A percentile compares a stretch with the other conserved stretches of the same genome.
Evolutionary conservation across 2,329 filamentous ascomycete species (phyloP).

Genomic region (Thyridium curvatum): DNA sequence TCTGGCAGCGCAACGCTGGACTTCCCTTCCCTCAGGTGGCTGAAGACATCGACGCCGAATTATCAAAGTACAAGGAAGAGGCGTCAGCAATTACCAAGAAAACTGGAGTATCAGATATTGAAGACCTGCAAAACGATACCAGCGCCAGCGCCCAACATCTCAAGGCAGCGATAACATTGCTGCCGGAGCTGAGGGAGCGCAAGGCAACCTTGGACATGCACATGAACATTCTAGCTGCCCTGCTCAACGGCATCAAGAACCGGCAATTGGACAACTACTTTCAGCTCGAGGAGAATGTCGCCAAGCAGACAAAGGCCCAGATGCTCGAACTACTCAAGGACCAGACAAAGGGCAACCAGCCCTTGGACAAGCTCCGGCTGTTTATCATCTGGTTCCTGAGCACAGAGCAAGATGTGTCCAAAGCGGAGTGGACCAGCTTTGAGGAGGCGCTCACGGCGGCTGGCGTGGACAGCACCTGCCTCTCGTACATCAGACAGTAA

Average conservation of each 20-base stretch:
- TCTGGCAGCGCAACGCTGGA: conserved; percentile 90
- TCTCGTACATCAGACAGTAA: conserved; percentile 83
- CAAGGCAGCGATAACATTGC: conserved; percentile 87
- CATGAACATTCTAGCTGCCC: conserved; percentile 90
- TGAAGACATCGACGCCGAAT: conserved; percentile 84
- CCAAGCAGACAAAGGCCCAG: conserved; percentile 84
- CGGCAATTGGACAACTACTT: conserved; percentile 94
- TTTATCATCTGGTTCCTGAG: conserved; percentile 98
- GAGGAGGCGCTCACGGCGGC: conserved; percentile 74
- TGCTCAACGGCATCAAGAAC: conserved; percentile 77
- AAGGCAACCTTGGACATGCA: conserved; percentile 96
- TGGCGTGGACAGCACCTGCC: conserved; percentile 68
- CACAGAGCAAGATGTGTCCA: conserved; percentile 80
- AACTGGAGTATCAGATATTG: conserved; percentile 85
- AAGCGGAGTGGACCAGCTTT: conserved; percentile 78
- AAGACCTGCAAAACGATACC: conserved; percentile 86
- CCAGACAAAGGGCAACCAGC: conserved; percentile 71
- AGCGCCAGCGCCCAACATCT: conserved; percentile 87
- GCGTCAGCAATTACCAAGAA: conserved; percentile 91
- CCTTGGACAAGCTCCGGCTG: conserved; percentile 82
- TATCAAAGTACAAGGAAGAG: conserved; percentile 93
- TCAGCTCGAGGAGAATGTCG: conserved; percentile 87
- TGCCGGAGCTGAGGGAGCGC: conserved; percentile 86
- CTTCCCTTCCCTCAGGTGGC: conserved; percentile 92
- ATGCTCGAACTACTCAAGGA: conserved; percentile 83